A percentile compares a stretch with the other conserved stretches of the same genome.
Evolutionary conservation across 2,329 filamentous ascomycete genomes (phyloP).

Genomic region (Paracorniculantispora psalliotae): DNA sequence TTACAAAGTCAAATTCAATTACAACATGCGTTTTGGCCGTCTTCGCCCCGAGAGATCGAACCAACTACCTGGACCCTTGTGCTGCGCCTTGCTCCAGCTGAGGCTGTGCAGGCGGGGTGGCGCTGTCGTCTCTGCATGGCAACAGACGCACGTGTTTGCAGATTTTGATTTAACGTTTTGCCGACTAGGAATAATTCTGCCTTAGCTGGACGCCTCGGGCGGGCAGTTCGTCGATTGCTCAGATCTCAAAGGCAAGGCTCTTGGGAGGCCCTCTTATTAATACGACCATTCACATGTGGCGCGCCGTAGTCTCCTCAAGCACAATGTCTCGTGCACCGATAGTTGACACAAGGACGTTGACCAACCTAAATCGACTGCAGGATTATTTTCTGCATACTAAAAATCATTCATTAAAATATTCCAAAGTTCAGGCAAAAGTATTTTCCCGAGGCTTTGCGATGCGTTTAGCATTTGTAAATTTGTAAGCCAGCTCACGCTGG

Average conservation of each 20-base stretch:
- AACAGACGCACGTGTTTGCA: not conserved
- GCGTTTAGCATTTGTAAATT: too few relatives aligned
- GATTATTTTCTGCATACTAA: too few relatives aligned
- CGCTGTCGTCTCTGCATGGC: not conserved
- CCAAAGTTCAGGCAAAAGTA: too few relatives aligned
- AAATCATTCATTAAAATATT: too few relatives aligned
- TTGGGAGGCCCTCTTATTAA: too few relatives aligned
- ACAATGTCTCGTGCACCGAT: too few relatives aligned
- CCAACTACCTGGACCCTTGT: not conserved
- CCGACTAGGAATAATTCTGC: not conserved
- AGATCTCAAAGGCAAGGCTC: not conserved
- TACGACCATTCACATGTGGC: too few relatives aligned
- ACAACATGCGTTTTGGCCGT: not conserved
- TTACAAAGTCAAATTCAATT: not conserved
- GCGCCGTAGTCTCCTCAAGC: too few relatives aligned
- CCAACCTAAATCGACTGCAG: too few relatives aligned
- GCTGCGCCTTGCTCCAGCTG: conserved; percentile 9
- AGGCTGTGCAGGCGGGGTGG: conserved; percentile 1
- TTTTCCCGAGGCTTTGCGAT: too few relatives aligned
- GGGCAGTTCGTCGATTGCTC: not conserved
- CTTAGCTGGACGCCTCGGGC: not conserved
- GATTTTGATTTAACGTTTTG: not conserved
- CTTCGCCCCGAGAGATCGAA: not conserved
- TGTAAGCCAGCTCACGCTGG: not conserved
- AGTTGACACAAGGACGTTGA: too few relatives aligned